Evolutionary conservation across 495 filamentous ascomycete genomes (phyloP).

Genomic region (Cercophora newfieldiana): DNA sequence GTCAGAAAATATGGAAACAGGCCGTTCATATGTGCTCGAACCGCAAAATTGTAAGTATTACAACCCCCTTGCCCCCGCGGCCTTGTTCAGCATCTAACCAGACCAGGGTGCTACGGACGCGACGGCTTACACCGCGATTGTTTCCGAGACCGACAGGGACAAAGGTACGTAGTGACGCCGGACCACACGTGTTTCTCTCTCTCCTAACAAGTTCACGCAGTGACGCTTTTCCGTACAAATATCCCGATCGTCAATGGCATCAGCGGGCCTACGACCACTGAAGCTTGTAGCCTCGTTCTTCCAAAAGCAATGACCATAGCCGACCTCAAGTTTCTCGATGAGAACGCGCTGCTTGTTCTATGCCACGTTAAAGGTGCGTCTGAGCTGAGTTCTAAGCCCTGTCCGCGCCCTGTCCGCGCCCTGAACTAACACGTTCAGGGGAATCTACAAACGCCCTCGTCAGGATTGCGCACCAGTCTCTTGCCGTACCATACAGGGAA

Average conservation of each 20-base stretch:
- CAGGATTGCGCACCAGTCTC: background rate
- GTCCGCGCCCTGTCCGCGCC: background rate
- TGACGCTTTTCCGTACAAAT: conserved; percentile 46
- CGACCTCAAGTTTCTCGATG: conserved; percentile 53
- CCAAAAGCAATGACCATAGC: conserved; percentile 40
- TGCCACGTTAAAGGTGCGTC: conserved; percentile 40
- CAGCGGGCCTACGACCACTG: conserved; percentile 33
- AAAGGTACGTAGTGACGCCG: conserved; percentile 22
- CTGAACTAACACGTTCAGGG: background rate
- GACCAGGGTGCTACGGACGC: conserved; percentile 32
- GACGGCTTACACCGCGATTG: conserved; percentile 40
- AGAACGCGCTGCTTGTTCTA: conserved; percentile 45
- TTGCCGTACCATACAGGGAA: conserved; percentile 6
- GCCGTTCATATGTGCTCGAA: conserved; percentile 38
- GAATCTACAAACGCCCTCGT: background rate
- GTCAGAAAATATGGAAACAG: conserved; percentile 39
- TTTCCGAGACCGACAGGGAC: conserved; percentile 27
- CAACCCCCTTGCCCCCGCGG: too few relatives aligned
- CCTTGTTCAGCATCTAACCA: conserved; percentile 16
- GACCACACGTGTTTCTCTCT: background rate
- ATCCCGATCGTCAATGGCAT: conserved; percentile 46
- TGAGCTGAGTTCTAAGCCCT: background rate
- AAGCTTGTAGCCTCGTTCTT: conserved; percentile 39
- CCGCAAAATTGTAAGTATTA: conserved; percentile 29
- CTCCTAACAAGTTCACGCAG: conserved; percentile 40